These are phyloP conservation scores for Nemania serpens DNA, from an alignment of 2,329 filamentous ascomycete species.

Conservation along the genomic window DNA sequence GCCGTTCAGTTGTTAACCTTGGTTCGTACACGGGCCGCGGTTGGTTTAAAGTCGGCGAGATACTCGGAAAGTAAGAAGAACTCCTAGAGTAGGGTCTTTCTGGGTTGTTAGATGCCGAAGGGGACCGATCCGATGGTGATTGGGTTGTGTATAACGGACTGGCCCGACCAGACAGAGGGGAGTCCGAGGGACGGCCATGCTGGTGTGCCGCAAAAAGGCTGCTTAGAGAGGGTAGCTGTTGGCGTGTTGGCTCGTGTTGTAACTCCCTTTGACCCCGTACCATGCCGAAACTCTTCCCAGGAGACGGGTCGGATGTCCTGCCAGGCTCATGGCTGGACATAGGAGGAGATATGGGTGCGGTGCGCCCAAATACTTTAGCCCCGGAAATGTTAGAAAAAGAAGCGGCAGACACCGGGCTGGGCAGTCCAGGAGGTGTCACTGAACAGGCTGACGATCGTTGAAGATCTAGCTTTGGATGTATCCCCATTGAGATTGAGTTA, in stretches of 20 bases:
- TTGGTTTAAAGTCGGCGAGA: slow-evolving; percentile 46
- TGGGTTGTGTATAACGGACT: slow-evolving; percentile 46
- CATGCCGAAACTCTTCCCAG: slow-evolving; percentile 47
- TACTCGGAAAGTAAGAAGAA: slow-evolving; percentile 54
- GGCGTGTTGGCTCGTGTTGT: slow-evolving; percentile 42
- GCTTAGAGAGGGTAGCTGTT: slow-evolving; percentile 61
- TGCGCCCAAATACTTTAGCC: slow-evolving; percentile 52
- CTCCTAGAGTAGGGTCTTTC: slow-evolving; percentile 46
- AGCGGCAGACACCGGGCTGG: slow-evolving; percentile 56
- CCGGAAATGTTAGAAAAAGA: slow-evolving; percentile 52
- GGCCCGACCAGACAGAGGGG: slow-evolving; percentile 53
- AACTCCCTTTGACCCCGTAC: slow-evolving; percentile 44
- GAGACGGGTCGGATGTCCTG: slow-evolving; percentile 50
- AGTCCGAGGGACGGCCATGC: slow-evolving; percentile 49
- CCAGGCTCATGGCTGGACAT: slow-evolving; percentile 63
- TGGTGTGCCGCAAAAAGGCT: slow-evolving; percentile 59
- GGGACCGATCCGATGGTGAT: slow-evolving; percentile 55
- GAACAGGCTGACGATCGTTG: slow-evolving; percentile 56
- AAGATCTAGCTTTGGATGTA: slow-evolving; percentile 56
- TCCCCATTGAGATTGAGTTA: slow-evolving; percentile 56
- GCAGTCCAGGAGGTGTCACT: slow-evolving; percentile 57
- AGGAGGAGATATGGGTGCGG: slow-evolving; percentile 55
- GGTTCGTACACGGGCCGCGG: slow-evolving; percentile 53
- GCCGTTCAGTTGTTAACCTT: slow-evolving; percentile 51
- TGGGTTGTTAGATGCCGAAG: slow-evolving; percentile 44